phyloP scores from a whole-genome alignment of 2,329 filamentous ascomycete genomes.

The Monascus ruber region DNA sequence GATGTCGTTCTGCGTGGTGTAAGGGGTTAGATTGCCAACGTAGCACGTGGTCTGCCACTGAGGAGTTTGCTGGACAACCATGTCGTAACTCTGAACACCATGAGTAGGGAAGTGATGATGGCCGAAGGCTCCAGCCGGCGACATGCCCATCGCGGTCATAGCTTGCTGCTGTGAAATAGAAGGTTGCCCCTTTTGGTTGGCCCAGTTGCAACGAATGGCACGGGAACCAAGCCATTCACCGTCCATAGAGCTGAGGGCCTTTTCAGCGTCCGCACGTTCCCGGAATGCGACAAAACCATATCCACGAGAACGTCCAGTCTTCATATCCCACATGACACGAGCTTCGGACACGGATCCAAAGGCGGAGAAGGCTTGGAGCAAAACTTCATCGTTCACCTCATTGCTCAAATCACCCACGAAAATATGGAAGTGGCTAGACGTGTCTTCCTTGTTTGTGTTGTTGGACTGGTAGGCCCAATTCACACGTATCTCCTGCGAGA shows the following conservation, averaged over 20 bases:
- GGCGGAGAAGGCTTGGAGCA: slow-evolving; percentile 86
- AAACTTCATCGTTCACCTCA: slow-evolving; percentile 93
- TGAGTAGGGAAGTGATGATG: slow-evolving; percentile 98
- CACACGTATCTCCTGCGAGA: slow-evolving; percentile 78
- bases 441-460: slow-evolving; percentile 88
- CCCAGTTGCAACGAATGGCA: slow-evolving; percentile 99
- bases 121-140: slow-evolving; percentile 87
- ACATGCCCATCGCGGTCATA: slow-evolving; percentile 96
- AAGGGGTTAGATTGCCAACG: slow-evolving; percentile 92
- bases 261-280: slow-evolving; percentile 85
- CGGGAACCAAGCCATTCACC: slow-evolving; percentile 97
- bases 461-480: slow-evolving; percentile 99
- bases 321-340: slow-evolving; percentile 99
- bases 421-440: slow-evolving; percentile 96
- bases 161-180: slow-evolving; percentile 96
- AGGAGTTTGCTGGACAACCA: slow-evolving; percentile 89
- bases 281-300: slow-evolving; percentile 98
- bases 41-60: slow-evolving; percentile 98
- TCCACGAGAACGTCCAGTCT: slow-evolving; percentile 91
- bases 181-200: slow-evolving; percentile 98
- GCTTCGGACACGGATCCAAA: slow-evolving; percentile 95
- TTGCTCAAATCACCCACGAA: slow-evolving; percentile 97
- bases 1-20: slow-evolving; percentile 91
- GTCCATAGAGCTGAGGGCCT: slow-evolving; percentile 94
- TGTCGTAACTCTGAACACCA: slow-evolving; percentile 93